Conservation (phyloP, 2,329 filamentous ascomycete genomes). For the Cladosporium sp. region DNA sequence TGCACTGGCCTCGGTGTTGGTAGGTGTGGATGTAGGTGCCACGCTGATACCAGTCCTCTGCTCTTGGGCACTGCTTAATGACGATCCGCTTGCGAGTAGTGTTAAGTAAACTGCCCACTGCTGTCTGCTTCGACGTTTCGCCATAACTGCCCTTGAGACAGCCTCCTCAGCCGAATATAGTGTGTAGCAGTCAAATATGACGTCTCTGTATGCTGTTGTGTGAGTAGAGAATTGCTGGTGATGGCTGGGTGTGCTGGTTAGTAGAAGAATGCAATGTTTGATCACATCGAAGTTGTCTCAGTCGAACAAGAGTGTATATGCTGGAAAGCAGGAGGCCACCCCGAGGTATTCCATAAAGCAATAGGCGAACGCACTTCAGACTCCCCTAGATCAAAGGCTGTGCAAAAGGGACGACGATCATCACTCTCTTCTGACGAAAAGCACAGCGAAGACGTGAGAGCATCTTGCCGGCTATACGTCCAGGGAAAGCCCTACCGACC, state of each 20-base stretch:
- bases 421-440: not conserved
- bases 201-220: not conserved
- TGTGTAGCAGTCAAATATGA: not conserved
- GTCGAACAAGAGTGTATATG: not conserved
- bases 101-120: not conserved
- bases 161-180: not conserved
- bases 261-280: not conserved
- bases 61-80: not conserved
- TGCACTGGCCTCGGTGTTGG: not conserved
- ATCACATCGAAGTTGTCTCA: not conserved
- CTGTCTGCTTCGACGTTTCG: not conserved
- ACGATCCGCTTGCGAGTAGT: not conserved
- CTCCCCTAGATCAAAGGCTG: conserved; percentile 4
- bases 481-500: conserved; percentile 12
- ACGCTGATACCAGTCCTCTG: not conserved
- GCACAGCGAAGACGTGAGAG: not conserved
- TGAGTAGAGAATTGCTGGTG: not conserved
- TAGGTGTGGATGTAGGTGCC: not conserved
- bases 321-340: not conserved
- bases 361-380: not conserved
- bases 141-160: not conserved
- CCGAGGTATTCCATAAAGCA: not conserved
- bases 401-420: conserved; percentile 8
- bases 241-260: not conserved
- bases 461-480: conserved; percentile 8